phyloP scores from a whole-genome alignment of 1,284 basidiomycete species.

The Xanthoconium separans region DNA sequence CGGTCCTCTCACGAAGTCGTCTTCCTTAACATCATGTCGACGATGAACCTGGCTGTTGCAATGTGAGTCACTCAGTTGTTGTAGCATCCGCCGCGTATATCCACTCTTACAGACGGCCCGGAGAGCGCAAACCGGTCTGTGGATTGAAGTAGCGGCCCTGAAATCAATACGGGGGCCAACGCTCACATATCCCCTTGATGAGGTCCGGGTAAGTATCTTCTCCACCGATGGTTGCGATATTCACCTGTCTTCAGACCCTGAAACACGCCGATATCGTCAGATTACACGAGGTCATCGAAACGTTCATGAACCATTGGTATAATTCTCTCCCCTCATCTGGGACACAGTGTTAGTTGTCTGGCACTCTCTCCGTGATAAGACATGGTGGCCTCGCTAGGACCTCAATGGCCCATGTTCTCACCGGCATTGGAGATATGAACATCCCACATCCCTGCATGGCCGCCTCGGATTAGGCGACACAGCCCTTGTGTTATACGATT shows the following conservation, averaged over 20 bases:
- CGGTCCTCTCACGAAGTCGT: slow-evolving; percentile 53
- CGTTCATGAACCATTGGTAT: slow-evolving; percentile 99
- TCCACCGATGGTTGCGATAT: neutral
- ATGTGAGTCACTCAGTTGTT: slow-evolving; percentile 86
- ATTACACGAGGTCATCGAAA: slow-evolving; percentile 98
- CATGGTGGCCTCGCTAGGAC: too few relatives aligned
- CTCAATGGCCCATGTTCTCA: too few relatives aligned
- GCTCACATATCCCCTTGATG: slow-evolving; percentile 64
- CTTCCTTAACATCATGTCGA: slow-evolving; percentile 40
- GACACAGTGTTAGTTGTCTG: too few relatives aligned
- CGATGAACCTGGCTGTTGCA: slow-evolving; percentile 51
- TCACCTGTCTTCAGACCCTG: slow-evolving; percentile 59
- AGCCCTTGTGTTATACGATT: too few relatives aligned
- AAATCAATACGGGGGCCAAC: slow-evolving; percentile 93
- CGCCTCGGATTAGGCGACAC: too few relatives aligned
- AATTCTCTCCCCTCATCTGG: slow-evolving; percentile 54
- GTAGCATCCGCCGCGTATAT: slow-evolving; percentile 83
- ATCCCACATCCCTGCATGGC: too few relatives aligned
- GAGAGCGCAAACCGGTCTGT: slow-evolving; percentile 95
- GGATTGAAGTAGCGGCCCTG: slow-evolving; percentile 99
- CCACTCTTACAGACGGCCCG: slow-evolving; percentile 89
- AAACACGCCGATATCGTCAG: slow-evolving; percentile 99
- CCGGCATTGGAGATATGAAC: too few relatives aligned
- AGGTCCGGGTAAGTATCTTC: slow-evolving; percentile 64
- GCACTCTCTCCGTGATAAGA: too few relatives aligned